A percentile compares a stretch with the other conserved stretches of the same genome.
These are phyloP conservation scores for Leccinum aurantiacum DNA, from an alignment of 768 basidiomycete genomes.

Conservation along the genomic window DNA sequence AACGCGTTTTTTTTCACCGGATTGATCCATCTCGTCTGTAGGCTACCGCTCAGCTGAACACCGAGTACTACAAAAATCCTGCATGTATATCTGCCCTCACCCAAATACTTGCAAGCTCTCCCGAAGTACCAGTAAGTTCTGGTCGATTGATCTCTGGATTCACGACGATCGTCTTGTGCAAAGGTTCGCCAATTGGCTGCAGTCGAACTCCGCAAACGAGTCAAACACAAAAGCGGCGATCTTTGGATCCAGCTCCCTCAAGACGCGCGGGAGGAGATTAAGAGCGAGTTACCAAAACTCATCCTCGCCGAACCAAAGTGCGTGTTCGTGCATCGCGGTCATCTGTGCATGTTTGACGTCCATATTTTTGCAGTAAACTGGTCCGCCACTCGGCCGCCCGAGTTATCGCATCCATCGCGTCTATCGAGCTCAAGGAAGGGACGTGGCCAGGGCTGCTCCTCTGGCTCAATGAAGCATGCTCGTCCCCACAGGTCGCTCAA, in stretches of 20 bases:
- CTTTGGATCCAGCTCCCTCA: conserved; percentile 76
- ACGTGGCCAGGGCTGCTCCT: conserved; percentile 88
- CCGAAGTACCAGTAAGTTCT: conserved; percentile 74
- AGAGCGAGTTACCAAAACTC: conserved; percentile 74
- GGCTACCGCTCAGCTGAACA: conserved; percentile 91
- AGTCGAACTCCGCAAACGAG: conserved; percentile 94
- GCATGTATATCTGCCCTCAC: conserved; percentile 90
- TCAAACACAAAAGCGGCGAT: conserved; percentile 73
- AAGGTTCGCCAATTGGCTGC: conserved; percentile 97
- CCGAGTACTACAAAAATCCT: conserved; percentile 89
- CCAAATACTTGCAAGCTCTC: conserved; percentile 79
- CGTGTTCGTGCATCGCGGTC: conserved; percentile 24
- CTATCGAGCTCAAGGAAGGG: conserved; percentile 76
- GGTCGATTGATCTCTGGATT: conserved; percentile 15
- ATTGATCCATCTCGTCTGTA: conserved; percentile 33
- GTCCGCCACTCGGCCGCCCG: conserved; percentile 93
- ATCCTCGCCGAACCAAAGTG: conserved; percentile 79
- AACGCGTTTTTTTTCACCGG: conserved; percentile 21
- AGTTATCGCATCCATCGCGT: conserved; percentile 89
- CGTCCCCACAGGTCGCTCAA: conserved; percentile 64
- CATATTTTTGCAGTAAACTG: conserved; percentile 57
- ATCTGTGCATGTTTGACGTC: not conserved
- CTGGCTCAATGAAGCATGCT: conserved; percentile 78
- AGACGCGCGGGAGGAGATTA: conserved; percentile 78
- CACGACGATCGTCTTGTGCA: not conserved